These are phyloP conservation scores for Hymenoscyphus albidus DNA, from an alignment of 2,329 filamentous ascomycete genomes.

Conservation along the genomic window DNA sequence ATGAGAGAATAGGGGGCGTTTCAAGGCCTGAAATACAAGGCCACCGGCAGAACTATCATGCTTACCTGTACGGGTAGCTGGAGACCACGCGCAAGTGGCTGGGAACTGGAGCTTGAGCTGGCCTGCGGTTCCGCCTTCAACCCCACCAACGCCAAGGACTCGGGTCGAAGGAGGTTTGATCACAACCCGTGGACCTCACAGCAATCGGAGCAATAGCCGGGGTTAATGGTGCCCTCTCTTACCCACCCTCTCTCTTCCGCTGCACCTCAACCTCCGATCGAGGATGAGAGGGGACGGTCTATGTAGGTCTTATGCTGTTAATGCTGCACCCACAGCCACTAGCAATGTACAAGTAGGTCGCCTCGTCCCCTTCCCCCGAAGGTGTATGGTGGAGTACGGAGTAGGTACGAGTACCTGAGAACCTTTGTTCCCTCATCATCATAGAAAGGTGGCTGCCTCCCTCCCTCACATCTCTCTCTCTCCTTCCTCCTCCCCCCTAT, in stretches of 20 bases:
- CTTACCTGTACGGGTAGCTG: no score
- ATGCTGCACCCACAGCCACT: no score
- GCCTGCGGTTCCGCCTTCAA: neutral
- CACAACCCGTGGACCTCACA: neutral
- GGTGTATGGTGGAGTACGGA: no score
- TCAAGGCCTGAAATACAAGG: no score
- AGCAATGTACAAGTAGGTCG: neutral
- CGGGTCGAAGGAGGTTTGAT: neutral
- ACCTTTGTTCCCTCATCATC: neutral
- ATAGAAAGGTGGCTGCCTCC: neutral
- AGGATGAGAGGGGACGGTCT: neutral
- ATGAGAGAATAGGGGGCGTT: no score
- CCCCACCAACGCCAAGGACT: slow-evolving; percentile 1
- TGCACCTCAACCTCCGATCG: neutral
- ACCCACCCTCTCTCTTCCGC: neutral
- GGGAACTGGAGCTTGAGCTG: no score
- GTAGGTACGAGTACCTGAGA: no score
- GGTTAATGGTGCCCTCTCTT: neutral
- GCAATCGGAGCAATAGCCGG: neutral
- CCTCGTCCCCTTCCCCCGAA: slow-evolving; percentile 3
- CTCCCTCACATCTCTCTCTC: neutral
- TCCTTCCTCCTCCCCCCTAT: neutral
- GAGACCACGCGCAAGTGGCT: no score
- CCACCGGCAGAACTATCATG: no score
- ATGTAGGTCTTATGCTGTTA: neutral